These are phyloP conservation scores for Thermothielavioides terrestris DNA, from an alignment of 495 filamentous ascomycete genomes.

Conservation along the genomic window DNA sequence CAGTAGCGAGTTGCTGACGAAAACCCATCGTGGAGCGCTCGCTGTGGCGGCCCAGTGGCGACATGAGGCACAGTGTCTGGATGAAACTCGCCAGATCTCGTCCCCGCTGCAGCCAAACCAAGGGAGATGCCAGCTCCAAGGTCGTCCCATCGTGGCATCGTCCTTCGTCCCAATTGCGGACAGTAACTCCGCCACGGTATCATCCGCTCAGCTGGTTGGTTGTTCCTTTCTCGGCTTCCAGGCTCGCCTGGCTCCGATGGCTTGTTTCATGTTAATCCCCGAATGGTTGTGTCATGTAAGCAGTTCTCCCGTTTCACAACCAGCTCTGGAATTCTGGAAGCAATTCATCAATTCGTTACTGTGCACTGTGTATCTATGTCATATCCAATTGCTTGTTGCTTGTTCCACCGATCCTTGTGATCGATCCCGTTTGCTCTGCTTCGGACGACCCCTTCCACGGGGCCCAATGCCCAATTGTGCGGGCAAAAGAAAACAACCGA, in stretches of 20 bases:
- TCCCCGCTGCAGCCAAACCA: neutral
- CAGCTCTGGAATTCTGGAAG: too few relatives aligned
- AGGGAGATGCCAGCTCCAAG: neutral
- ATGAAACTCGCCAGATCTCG: slow-evolving; percentile 2
- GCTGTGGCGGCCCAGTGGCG: too few relatives aligned
- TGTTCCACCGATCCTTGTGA: too few relatives aligned
- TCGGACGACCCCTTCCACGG: too few relatives aligned
- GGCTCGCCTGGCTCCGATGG: neutral
- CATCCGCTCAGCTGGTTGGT: neutral
- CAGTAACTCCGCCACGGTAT: neutral
- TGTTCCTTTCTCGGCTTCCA: neutral
- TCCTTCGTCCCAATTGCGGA: neutral
- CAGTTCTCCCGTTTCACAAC: slow-evolving; percentile 10
- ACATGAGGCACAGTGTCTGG: slow-evolving; percentile 4
- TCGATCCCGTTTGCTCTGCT: too few relatives aligned
- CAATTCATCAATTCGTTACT: too few relatives aligned
- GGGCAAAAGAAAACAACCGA: too few relatives aligned
- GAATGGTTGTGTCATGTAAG: neutral
- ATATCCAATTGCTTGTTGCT: too few relatives aligned
- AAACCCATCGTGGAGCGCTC: too few relatives aligned
- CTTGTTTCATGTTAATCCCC: slow-evolving; percentile 21
- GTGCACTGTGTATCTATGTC: too few relatives aligned
- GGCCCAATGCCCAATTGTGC: too few relatives aligned
- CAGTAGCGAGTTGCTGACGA: neutral
- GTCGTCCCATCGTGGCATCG: too few relatives aligned